Conservation (phyloP, 257 asterid species). For the Solanum clarkiae region DNA sequence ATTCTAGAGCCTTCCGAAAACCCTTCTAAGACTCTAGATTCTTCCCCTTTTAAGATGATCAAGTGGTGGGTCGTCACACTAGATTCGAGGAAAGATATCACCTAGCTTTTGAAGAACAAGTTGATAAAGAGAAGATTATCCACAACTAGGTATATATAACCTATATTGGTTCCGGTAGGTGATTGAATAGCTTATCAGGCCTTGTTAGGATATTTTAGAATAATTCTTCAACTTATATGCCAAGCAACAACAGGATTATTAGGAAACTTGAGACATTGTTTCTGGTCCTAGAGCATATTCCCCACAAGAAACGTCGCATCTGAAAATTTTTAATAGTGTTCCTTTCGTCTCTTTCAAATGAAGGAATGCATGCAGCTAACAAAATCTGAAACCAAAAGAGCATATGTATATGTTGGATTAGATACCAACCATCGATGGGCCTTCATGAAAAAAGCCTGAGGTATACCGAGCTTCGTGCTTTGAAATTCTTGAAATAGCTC, state of each 20-base stretch:
- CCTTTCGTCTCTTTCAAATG: neutral
- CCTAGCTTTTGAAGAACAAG: neutral
- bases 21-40: no score
- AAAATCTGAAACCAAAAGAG: neutral
- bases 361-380: neutral
- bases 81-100: neutral
- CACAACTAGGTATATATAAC: neutral
- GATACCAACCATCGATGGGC: slow-evolving; percentile 81
- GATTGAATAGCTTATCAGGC: neutral
- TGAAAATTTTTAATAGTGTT: neutral
- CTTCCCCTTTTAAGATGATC: no score
- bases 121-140: neutral
- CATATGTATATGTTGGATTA: neutral
- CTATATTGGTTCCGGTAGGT: neutral
- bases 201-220: neutral
- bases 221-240: neutral
- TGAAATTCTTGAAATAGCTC: slow-evolving; percentile 62
- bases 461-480: slow-evolving; percentile 37
- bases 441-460: slow-evolving; percentile 60
- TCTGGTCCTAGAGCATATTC: neutral
- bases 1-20: no score
- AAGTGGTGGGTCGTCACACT: no score
- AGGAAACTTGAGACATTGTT: neutral
- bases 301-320: neutral
- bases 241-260: neutral